These are phyloP conservation scores for Camillea tinctor DNA, from an alignment of 2,329 filamentous ascomycete genomes.

Conservation along the genomic window DNA sequence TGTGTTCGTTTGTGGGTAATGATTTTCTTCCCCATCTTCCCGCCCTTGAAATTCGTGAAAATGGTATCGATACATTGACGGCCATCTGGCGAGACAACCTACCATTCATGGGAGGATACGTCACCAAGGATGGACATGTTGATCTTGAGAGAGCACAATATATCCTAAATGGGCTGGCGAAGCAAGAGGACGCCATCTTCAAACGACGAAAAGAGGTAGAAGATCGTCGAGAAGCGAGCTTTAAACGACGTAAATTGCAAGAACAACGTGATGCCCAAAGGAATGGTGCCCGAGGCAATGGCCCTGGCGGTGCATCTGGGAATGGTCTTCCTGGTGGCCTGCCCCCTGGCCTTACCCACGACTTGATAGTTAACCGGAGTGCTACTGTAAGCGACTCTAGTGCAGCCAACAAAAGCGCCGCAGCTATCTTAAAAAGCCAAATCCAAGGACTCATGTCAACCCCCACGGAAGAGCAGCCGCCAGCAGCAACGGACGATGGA, in stretches of 20 bases:
- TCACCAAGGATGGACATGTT: conserved; percentile 92
- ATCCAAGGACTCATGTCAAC: conserved; percentile 49
- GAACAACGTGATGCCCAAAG: conserved; percentile 46
- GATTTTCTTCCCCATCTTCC: conserved; percentile 97
- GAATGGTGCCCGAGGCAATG: conserved; percentile 29
- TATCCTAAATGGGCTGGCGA: conserved; percentile 84
- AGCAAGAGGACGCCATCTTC: conserved; percentile 93
- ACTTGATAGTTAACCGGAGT: conserved; percentile 76
- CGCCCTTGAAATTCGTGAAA: conserved; percentile 95
- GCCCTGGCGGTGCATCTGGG: conserved; percentile 14
- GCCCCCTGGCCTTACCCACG: conserved; percentile 69
- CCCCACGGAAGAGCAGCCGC: conserved; percentile 18
- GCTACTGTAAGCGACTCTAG: conserved; percentile 66
- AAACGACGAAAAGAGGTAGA: conserved; percentile 81
- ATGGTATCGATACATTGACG: conserved; percentile 93
- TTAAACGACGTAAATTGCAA: conserved; percentile 75
- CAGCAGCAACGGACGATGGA: conserved; percentile 26
- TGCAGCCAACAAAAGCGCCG: conserved; percentile 89
- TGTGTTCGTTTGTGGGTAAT: conserved; percentile 98
- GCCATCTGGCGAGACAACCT: conserved; percentile 97
- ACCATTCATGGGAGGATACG: conserved; percentile 87
- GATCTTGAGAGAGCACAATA: conserved; percentile 82
- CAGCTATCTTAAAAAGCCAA: conserved; percentile 80
- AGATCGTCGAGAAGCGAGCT: conserved; percentile 75
- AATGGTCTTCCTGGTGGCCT: conserved; percentile 50